Conservation (phyloP, 2,329 filamentous ascomycete species). For the Chrysoporthe austroafricana region DNA sequence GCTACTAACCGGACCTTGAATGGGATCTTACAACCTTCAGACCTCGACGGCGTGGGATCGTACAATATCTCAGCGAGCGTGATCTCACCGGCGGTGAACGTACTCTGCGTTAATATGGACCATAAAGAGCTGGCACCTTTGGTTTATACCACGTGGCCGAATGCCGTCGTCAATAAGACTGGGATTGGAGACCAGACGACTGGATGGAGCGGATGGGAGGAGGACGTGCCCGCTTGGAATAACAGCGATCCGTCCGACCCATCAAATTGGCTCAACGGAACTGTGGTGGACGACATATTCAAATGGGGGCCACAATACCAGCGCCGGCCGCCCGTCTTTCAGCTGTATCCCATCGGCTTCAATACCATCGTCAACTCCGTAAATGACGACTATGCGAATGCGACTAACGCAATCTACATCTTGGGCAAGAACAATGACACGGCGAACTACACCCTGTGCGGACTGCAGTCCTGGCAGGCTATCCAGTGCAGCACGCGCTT, state of each 20-base stretch:
- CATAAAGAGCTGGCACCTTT: constrained; percentile 63
- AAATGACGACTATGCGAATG: constrained; percentile 27
- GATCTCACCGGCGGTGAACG: constrained; percentile 71
- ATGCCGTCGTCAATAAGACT: constrained; percentile 41
- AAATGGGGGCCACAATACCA: constrained; percentile 60
- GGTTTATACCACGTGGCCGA: constrained; percentile 65
- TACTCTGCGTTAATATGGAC: constrained; percentile 71
- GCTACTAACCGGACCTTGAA: constrained; percentile 63
- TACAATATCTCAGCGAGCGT: constrained; percentile 72
- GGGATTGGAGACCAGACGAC: constrained; percentile 35
- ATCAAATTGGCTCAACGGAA: constrained; percentile 55
- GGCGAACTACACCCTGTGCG: constrained; percentile 67
- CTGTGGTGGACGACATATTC: constrained; percentile 71
- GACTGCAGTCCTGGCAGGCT: constrained; percentile 65
- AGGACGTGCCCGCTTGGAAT: constrained; percentile 42
- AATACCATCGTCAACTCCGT: constrained; percentile 69
- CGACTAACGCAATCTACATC: constrained; percentile 64
- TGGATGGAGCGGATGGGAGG: constrained; percentile 42
- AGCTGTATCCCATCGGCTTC: constrained; percentile 59
- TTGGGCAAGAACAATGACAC: constrained; percentile 54
- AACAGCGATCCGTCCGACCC: constrained; percentile 28
- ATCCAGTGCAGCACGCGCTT: constrained; percentile 69
- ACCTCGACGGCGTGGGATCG: constrained; percentile 67
- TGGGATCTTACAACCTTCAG: constrained; percentile 69
- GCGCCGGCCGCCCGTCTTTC: constrained; percentile 58